Percentiles rank a stretch among this genome's conserved stretches.
Evolutionary conservation across 2,329 filamentous ascomycete genomes (phyloP).

Genomic region (Cytospora mali): DNA sequence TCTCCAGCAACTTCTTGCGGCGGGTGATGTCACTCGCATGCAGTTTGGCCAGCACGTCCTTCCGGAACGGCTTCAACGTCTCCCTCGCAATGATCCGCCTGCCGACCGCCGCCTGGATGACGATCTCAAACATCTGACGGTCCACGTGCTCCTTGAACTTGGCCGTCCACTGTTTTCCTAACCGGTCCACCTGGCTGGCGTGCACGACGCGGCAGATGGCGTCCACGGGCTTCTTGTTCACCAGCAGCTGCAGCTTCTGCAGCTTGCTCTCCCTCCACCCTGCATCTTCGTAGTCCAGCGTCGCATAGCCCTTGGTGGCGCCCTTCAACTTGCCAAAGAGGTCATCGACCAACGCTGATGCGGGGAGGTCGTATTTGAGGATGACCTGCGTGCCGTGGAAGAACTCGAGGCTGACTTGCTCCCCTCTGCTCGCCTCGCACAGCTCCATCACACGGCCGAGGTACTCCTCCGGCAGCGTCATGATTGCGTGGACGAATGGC

Average conservation of each 20-base stretch:
- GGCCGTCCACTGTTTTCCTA: constrained; percentile 85
- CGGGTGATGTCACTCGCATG: constrained; percentile 87
- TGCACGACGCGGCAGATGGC: constrained; percentile 93
- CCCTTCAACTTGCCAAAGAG: constrained; percentile 97
- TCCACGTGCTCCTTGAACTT: constrained; percentile 98
- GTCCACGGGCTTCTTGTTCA: constrained; percentile 92
- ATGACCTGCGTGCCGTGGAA: constrained; percentile 94
- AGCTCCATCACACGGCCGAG: constrained; percentile 93
- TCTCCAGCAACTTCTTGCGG: constrained; percentile 85
- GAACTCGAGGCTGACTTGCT: constrained; percentile 85
- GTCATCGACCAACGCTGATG: constrained; percentile 91
- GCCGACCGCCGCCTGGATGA: constrained; percentile 90
- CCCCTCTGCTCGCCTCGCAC: constrained; percentile 85
- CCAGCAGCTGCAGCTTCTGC: constrained; percentile 86
- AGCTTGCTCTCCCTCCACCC: constrained; percentile 81
- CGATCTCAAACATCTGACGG: constrained; percentile 91
- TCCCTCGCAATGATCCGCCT: constrained; percentile 84
- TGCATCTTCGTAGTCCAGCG: constrained; percentile 94
- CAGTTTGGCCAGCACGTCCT: constrained; percentile 90
- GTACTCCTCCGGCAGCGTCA: constrained; percentile 93
- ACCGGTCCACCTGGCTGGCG: constrained; percentile 73
- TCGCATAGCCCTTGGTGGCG: constrained; percentile 91
- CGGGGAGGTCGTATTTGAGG: constrained; percentile 85
- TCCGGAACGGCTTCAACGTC: constrained; percentile 94
- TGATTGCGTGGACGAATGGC: constrained; percentile 76